Evolutionary conservation across 306 rosid genomes (phyloP), one percentile per base, ranked within the genome.

Genomic region (Quercus parvula): DNA sequence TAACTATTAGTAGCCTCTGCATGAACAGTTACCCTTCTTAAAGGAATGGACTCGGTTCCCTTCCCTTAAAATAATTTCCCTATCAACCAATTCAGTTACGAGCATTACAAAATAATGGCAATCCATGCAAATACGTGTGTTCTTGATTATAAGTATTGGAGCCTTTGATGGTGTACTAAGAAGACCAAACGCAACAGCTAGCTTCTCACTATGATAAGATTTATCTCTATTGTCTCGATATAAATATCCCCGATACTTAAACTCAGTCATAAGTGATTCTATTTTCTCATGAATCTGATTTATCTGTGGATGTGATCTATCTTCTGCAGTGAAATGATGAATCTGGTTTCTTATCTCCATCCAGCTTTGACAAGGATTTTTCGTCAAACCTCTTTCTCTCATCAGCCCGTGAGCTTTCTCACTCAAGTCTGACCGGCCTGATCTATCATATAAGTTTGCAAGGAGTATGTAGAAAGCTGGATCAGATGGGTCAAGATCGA

Each of bases 321-420:
- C 88, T 81, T 83, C 82, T 19, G 88, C 74, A 66, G 80, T 56
- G 83, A 91, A 91, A 77, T 64, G 73, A 87, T 85, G 77, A 77
- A 91, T 76, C 41, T 68, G 79, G 80, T 78, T 74, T 75, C 79
- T 82, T 78, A 82, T 46, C 79, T 91, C 97, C 70, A 86, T 78
- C 92, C 92, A 88, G 71, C 94, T 81, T 63, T 82, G 85, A 62
- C 82, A 75, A 4, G 89, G 82, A 75, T 74, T 81, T 83, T 85
- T 88, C 79, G 79, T 81, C 58, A 92, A 70, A 62, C 97, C 92
- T 74, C 90, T 85, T 66, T 92, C 90, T 74, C 55, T 83, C 92
- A 90, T 88, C 70, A 81, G 81, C 75, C 73, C 61, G 52, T 88
- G 89, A 74, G 94, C 87, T 72, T 87, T 85, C 62, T 81, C 81